Evolutionary conservation across 441 rosid genomes (phyloP).

Genomic region (Brassica hybrid): DNA sequence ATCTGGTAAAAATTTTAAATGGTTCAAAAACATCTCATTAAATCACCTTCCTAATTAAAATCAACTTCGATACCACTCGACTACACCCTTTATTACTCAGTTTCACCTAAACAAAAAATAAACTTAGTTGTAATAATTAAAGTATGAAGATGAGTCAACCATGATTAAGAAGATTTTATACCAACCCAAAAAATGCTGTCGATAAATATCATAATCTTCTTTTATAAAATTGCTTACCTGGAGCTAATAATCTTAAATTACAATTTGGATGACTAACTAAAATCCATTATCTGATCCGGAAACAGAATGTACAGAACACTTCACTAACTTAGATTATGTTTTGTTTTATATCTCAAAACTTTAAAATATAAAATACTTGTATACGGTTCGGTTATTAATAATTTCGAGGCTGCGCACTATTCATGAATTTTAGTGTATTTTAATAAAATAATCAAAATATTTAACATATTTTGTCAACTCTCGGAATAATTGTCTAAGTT

Average conservation of each 20-base stretch:
- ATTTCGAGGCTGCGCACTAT: background rate
- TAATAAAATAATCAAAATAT: background rate
- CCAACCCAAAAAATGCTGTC: background rate
- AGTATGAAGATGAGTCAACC: background rate
- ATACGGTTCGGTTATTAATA: background rate
- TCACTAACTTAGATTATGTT: background rate
- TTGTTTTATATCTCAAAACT: background rate
- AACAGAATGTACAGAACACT: background rate
- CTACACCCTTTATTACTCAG: background rate
- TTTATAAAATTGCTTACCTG: background rate
- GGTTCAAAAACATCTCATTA: too few species aligned
- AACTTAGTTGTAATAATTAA: background rate
- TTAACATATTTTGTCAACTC: background rate
- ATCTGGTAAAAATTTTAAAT: too few species aligned
- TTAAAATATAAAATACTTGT: background rate
- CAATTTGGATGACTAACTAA: background rate
- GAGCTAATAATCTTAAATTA: background rate
- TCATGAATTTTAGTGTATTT: background rate
- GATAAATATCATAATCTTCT: background rate
- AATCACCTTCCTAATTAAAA: too few species aligned
- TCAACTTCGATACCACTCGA: too few species aligned
- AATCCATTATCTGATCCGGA: background rate
- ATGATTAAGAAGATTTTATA: background rate
- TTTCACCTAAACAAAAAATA: background rate
- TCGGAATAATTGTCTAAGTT: background rate